A percentile compares a stretch with the other conserved stretches of the same genome.
These are phyloP conservation scores for Spathaspora girioi DNA, from an alignment of 805 yeast genomes.

Conservation along the genomic window DNA sequence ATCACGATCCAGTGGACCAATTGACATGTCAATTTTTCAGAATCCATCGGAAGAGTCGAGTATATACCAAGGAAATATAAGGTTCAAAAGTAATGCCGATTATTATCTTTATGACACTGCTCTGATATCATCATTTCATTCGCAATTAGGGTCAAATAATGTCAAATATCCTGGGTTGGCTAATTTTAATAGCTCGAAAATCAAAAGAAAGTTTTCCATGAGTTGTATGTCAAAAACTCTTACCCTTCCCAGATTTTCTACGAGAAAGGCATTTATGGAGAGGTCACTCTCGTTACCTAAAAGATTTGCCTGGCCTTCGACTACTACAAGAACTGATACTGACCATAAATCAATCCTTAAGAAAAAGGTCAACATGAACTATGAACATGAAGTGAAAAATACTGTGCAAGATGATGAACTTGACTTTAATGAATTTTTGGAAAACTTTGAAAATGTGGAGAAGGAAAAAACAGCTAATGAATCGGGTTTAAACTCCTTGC, in stretches of 20 bases:
- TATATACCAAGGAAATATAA: not conserved
- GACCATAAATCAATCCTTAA: conserved; percentile 21
- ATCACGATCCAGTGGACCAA: not conserved
- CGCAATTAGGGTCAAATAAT: not conserved
- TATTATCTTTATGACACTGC: not conserved
- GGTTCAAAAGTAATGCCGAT: conserved; percentile 2
- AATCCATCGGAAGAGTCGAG: not conserved
- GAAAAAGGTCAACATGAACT: conserved; percentile 21
- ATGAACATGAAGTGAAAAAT: conserved; percentile 15
- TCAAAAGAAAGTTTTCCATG: not conserved
- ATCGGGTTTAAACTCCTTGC: conserved; percentile 4
- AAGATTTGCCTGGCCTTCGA: not conserved
- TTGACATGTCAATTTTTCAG: conserved; percentile 1
- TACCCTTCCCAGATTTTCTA: not conserved
- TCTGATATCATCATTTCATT: not conserved
- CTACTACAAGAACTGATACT: not conserved
- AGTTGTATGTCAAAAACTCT: conserved; percentile 1
- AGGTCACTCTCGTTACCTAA: conserved; percentile 1
- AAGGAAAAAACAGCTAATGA: conserved; percentile 12
- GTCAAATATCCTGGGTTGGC: not conserved
- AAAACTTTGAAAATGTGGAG: conserved; percentile 14
- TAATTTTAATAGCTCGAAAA: not conserved
- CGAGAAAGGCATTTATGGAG: conserved; percentile 1
- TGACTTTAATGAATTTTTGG: conserved; percentile 15
- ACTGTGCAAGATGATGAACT: conserved; percentile 14